Percentiles rank a stretch among this genome's conserved stretches.
phyloP scores from a whole-genome alignment of 1,139 yeast genomes.

The Pichiaceae sp. region DNA sequence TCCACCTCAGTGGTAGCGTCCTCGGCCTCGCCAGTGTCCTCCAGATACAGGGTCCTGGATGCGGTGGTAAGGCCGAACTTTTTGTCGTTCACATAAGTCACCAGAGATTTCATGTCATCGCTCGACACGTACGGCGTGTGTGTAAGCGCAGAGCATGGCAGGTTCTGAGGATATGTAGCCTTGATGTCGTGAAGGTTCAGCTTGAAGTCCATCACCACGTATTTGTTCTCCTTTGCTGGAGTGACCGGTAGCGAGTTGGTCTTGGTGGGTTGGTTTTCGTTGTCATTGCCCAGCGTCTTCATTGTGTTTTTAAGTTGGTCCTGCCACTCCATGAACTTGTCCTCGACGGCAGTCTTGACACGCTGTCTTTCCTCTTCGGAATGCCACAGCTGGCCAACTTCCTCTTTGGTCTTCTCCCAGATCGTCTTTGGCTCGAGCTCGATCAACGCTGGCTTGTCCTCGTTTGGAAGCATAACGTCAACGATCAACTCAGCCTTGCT shows the following conservation, averaged over 20 bases:
- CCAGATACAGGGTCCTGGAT: slow-evolving; percentile 2
- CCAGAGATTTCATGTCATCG: slow-evolving; percentile 51
- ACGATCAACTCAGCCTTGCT: slow-evolving; percentile 66
- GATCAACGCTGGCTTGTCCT: slow-evolving; percentile 10
- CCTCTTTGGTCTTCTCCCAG: not conserved
- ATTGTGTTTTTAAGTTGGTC: not conserved
- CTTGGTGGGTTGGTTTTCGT: not conserved
- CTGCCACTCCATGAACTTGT: not conserved
- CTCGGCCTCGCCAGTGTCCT: slow-evolving; percentile 10
- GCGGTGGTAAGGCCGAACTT: slow-evolving; percentile 22
- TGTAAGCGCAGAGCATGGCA: slow-evolving; percentile 45
- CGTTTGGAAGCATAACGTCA: slow-evolving; percentile 59
- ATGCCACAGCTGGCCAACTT: not conserved
- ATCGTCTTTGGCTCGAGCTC: not conserved
- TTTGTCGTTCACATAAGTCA: slow-evolving; percentile 48
- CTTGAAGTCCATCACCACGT: slow-evolving; percentile 58
- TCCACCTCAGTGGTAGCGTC: slow-evolving; percentile 5
- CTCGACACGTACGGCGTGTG: slow-evolving; percentile 49
- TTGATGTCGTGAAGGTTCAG: slow-evolving; percentile 54
- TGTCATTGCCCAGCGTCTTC: not conserved
- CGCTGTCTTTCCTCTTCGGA: not conserved
- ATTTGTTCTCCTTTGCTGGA: slow-evolving; percentile 26
- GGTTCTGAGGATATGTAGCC: slow-evolving; percentile 44
- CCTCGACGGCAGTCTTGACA: not conserved
- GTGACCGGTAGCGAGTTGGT: not conserved